These are phyloP conservation scores for Claviceps lovelessii DNA, from an alignment of 2,329 filamentous ascomycete genomes.

Conservation along the genomic window DNA sequence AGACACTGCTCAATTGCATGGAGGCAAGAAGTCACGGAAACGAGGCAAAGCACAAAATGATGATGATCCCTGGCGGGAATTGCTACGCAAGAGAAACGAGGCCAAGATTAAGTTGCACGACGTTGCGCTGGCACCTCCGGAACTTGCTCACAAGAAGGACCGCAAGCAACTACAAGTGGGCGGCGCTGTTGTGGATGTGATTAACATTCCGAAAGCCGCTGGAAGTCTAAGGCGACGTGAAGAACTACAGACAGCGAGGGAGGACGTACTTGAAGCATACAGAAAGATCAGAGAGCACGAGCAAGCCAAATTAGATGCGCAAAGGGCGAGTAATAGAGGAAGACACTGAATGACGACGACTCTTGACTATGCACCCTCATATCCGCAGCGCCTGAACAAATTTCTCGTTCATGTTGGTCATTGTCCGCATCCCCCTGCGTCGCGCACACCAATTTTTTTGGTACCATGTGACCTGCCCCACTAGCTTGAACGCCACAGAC, in stretches of 20 bases:
- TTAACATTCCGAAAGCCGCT: conserved; percentile 23
- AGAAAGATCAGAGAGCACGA: conserved; percentile 24
- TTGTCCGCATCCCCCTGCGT: not conserved
- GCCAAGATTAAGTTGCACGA: conserved; percentile 37
- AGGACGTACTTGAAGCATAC: conserved; percentile 25
- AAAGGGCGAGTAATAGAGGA: conserved; percentile 1
- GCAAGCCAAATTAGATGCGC: conserved; percentile 18
- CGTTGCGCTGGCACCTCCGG: conserved; percentile 62
- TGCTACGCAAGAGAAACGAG: conserved; percentile 53
- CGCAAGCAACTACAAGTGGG: conserved; percentile 20
- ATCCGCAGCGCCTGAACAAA: no score
- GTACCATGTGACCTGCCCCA: not conserved
- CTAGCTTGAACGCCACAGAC: not conserved
- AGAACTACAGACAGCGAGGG: conserved; percentile 21
- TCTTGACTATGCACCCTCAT: no score
- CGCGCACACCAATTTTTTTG: not conserved
- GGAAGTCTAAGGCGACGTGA: conserved; percentile 26
- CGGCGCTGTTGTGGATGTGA: conserved; percentile 22
- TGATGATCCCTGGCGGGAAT: conserved; percentile 60
- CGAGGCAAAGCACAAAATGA: conserved; percentile 40
- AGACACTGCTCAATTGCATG: conserved; percentile 26
- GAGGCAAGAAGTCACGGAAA: conserved; percentile 14
- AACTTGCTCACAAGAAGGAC: conserved; percentile 45
- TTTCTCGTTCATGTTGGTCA: no score
- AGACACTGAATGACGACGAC: not conserved